These are phyloP conservation scores for Asterochloris erici DNA, from an alignment of 139 green algal genomes.

Conservation along the genomic window DNA sequence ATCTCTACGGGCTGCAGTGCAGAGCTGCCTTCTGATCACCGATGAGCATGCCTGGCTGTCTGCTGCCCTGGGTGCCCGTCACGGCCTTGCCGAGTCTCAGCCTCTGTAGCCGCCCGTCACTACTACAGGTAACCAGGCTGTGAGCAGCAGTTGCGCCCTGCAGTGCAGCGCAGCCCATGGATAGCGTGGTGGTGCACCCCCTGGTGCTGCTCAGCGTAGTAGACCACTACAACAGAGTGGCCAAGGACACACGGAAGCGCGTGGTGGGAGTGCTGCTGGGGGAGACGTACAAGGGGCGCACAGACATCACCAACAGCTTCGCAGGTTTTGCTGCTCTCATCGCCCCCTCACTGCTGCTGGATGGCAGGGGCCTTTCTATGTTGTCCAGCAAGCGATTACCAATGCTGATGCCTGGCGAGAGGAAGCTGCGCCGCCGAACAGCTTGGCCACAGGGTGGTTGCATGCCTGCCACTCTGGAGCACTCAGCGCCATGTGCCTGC, in stretches of 20 bases:
- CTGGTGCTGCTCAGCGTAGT: slow-evolving; percentile 96
- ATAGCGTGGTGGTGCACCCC: slow-evolving; percentile 89
- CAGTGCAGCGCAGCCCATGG: slow-evolving; percentile 7
- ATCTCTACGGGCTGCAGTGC: no score
- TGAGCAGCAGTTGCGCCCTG: no score
- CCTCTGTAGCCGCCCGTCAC: no score
- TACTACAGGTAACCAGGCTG: no score
- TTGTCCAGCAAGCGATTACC: no score
- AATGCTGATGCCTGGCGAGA: no score
- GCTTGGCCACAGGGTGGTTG: not conserved
- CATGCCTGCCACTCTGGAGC: not conserved
- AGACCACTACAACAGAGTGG: slow-evolving; percentile 97
- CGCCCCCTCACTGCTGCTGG: not conserved
- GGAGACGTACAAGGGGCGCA: slow-evolving; percentile 73
- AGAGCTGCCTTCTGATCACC: no score
- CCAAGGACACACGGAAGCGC: slow-evolving; percentile 93
- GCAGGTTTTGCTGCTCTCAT: slow-evolving; percentile 52
- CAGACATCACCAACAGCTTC: slow-evolving; percentile 98
- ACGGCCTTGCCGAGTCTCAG: no score
- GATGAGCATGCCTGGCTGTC: no score
- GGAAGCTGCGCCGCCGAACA: no score
- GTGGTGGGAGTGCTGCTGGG: slow-evolving; percentile 94
- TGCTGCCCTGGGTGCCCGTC: no score
- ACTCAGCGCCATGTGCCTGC: not conserved
- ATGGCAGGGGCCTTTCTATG: not conserved